phyloP scores from a whole-genome alignment of 202 grass and related monocot genomes.

The Zizania palustris region DNA sequence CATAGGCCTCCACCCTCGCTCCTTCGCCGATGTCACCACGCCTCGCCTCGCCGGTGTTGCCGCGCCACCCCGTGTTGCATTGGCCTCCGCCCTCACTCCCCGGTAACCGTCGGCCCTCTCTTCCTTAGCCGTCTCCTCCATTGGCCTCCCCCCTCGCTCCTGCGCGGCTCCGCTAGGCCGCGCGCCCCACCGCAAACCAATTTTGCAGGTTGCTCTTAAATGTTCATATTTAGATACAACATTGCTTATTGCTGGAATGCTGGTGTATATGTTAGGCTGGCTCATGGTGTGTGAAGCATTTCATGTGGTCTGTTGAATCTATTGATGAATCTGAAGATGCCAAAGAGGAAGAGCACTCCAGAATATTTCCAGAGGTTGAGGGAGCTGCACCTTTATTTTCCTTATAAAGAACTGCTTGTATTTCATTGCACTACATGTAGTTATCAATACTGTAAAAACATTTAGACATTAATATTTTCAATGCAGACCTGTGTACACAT shows the following conservation, averaged over 20 bases:
- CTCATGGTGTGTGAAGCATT: constrained; percentile 78
- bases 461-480: background rate
- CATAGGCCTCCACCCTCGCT: too few relatives aligned
- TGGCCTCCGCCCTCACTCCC: too few relatives aligned
- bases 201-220: constrained; percentile 76
- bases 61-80: too few relatives aligned
- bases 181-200: too few relatives aligned
- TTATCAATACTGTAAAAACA: constrained; percentile 5
- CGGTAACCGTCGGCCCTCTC: too few relatives aligned
- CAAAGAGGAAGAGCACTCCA: constrained; percentile 67
- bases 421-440: constrained; percentile 28
- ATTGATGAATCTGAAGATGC: constrained; percentile 54
- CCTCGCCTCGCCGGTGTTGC: too few relatives aligned
- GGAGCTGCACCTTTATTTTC: constrained; percentile 18
- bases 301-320: constrained; percentile 45
- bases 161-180: too few relatives aligned
- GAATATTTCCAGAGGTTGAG: constrained; percentile 64
- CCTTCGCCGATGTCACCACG: too few relatives aligned
- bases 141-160: too few relatives aligned
- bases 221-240: constrained; percentile 49
- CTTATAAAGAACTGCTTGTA: constrained; percentile 1
- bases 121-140: too few relatives aligned
- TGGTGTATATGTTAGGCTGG: constrained; percentile 55
- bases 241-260: constrained; percentile 25
- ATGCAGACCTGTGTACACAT: background rate